These are phyloP conservation scores for Isabelozyma rhagii DNA, from an alignment of 805 yeast genomes.

Conservation along the genomic window DNA sequence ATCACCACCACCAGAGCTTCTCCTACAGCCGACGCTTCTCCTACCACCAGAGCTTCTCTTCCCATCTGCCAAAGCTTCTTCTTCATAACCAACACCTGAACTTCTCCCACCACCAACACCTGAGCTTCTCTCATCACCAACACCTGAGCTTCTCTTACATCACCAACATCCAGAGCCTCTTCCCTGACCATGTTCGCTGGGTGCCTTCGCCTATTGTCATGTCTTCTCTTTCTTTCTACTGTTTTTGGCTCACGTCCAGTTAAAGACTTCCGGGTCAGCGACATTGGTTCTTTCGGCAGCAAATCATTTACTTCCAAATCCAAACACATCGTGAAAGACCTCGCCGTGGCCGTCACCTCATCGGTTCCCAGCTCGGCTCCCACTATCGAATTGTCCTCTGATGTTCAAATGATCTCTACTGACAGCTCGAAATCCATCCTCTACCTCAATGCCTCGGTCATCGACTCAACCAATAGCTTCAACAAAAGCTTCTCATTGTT, in stretches of 20 bases:
- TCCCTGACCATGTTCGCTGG: not conserved
- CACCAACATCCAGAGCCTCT: not conserved
- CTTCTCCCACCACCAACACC: too few relatives aligned
- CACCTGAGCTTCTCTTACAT: too few relatives aligned
- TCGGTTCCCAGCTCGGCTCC: constrained; percentile 10
- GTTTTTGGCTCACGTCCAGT: not conserved
- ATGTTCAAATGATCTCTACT: constrained; percentile 16
- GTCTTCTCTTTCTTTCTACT: not conserved
- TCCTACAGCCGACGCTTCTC: too few relatives aligned
- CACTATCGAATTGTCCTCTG: constrained; percentile 9
- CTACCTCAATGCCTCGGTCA: constrained; percentile 12
- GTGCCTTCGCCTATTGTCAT: not conserved
- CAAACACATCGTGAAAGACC: not conserved
- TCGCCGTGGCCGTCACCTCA: constrained; percentile 1
- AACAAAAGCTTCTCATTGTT: constrained; percentile 47
- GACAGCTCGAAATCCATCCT: constrained; percentile 18
- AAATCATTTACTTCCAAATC: not conserved
- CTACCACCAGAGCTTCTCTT: too few relatives aligned
- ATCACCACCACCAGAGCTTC: too few relatives aligned
- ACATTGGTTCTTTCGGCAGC: not conserved
- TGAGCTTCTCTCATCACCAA: too few relatives aligned
- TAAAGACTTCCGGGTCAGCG: not conserved
- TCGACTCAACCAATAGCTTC: constrained; percentile 17
- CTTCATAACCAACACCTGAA: too few relatives aligned
- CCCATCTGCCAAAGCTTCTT: too few relatives aligned